A percentile compares a stretch with the other conserved stretches of the same genome.
These are phyloP conservation scores for Didymella glomerata DNA, from an alignment of 2,329 filamentous ascomycete species.

Conservation along the genomic window DNA sequence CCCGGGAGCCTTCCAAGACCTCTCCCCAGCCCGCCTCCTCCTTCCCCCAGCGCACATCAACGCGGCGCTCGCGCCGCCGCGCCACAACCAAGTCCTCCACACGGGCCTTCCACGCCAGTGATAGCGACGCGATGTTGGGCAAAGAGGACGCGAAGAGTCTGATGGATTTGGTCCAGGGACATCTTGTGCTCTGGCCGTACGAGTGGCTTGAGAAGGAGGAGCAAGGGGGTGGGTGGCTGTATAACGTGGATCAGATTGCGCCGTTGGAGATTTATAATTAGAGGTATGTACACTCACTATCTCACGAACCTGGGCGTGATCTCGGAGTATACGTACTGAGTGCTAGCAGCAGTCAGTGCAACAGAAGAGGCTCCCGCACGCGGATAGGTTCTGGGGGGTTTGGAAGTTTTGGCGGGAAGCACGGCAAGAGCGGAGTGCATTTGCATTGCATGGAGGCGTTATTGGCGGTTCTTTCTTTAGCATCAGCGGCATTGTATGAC, in stretches of 20 bases:
- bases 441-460: no score
- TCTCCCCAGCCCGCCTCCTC: constrained; percentile 13
- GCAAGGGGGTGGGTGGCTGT: constrained; percentile 93
- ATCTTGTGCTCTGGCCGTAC: constrained; percentile 91
- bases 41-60: constrained; percentile 27
- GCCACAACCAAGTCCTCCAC: constrained; percentile 75
- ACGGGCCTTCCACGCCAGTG: constrained; percentile 68
- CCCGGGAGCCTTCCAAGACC: constrained; percentile 37
- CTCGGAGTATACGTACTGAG: no score
- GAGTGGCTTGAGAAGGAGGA: constrained; percentile 89
- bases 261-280: constrained; percentile 86
- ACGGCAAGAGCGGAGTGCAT: no score
- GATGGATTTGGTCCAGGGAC: constrained; percentile 82
- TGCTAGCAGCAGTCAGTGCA: no score
- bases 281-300: no score
- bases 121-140: constrained; percentile 73
- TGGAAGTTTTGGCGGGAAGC: no score
- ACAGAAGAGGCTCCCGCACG: no score
- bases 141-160: constrained; percentile 82
- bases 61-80: constrained; percentile 64
- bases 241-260: constrained; percentile 94
- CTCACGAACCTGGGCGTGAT: no score
- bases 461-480: no score
- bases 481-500: no score
- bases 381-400: no score